Conservation (phyloP, 257 asterid species). For the Datura wrightii region DNA sequence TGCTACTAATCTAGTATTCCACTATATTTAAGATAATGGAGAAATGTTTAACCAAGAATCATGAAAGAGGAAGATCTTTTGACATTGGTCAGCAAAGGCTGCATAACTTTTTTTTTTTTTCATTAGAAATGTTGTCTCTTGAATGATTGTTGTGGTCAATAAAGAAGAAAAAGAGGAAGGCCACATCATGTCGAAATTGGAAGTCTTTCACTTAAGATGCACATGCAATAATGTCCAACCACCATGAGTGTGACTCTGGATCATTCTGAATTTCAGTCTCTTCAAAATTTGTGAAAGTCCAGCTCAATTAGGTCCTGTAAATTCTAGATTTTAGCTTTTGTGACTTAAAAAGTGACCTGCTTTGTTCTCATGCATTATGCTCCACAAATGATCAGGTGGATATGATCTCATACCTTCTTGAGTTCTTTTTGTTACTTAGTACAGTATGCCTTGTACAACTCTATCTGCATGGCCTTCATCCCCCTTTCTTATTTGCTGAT, state of each 20-base stretch:
- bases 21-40: background rate
- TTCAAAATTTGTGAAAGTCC: background rate
- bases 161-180: background rate
- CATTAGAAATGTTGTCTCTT: background rate
- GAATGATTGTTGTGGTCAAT: background rate
- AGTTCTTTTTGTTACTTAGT: background rate
- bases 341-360: background rate
- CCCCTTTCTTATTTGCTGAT: background rate
- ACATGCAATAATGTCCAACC: background rate
- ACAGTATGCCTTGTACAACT: background rate
- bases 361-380: constrained; percentile 9
- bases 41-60: background rate
- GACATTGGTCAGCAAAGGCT: background rate
- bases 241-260: background rate
- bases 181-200: background rate
- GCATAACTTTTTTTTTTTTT: background rate
- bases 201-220: constrained; percentile 5
- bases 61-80: background rate
- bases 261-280: constrained; percentile 10
- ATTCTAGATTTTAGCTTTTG: background rate
- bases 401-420: background rate
- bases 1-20: constrained; percentile 1
- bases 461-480: background rate
- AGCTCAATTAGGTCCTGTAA: background rate
- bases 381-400: background rate